Base-by-base conservation (phyloP, 2,329 filamentous ascomycete genomes). In the Colletotrichum tropicicola region DNA sequence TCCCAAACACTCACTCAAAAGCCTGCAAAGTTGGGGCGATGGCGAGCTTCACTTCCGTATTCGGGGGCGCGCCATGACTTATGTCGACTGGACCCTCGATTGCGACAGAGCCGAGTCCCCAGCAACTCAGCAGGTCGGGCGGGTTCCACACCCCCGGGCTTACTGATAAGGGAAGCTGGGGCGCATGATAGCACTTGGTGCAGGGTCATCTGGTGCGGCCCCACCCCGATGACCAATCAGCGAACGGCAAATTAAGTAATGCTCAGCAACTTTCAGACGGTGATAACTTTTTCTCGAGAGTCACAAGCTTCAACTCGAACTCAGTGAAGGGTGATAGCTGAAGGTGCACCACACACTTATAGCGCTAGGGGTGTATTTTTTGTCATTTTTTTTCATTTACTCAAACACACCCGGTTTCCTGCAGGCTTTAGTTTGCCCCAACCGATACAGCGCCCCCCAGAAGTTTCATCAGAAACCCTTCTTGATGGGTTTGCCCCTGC, bases 251-350 rank as follows among this genome's bases (percentile, higher is more conserved):
- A 65, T 65, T 65, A 60, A 54, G 62, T 47, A 65, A 65, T 65
- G 43, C 61, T 65, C 61, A 65, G 61, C 62, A 65, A 56, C 62
- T 51, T 60, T 61, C 44, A 65, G 43, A 61, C 25, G 17, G 41
- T 32, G 57, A 49, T 19, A 39, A 65, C 62, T 65, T 65, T 65
- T 65, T 56, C 32, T 62, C 59, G 32, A 21, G 23, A 45, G 63
- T 59, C 61, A 54, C 56, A 55, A 61, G 55, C 53, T 44, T 53
- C 52, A 47, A 53, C 32, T 59, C 19, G 32, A 51, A 48, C 45
- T 48, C 48, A 51, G 13, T 32, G n/a, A 10, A 41, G 19, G 19
- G 32, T 19, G 54, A 23, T 15, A 56, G 12, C 17, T 47, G 12
- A 15, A 15, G 13, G 15, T 28, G 15, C 45, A 30, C 45, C 27